These are phyloP conservation scores for Salicornia ramosissima DNA, from an alignment of 148 eudicot species.

Conservation along the genomic window DNA sequence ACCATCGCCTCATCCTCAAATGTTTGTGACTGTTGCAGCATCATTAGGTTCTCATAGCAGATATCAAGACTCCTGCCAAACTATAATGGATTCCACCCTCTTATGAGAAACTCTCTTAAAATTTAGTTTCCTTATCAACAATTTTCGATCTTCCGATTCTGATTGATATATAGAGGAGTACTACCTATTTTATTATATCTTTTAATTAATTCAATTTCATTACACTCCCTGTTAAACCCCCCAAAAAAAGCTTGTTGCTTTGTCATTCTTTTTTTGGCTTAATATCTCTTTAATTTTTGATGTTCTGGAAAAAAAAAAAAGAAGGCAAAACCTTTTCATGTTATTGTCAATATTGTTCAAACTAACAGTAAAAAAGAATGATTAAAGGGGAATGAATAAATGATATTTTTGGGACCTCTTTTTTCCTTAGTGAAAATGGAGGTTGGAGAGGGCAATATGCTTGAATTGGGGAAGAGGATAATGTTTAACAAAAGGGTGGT, in stretches of 20 bases:
- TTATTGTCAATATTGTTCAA: slow-evolving; percentile 16
- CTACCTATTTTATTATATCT: too few species aligned
- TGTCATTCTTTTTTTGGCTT: slow-evolving; percentile 3
- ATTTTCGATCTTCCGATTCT: not conserved
- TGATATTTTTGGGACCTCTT: too few species aligned
- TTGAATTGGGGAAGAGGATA: too few species aligned
- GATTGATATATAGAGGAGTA: too few species aligned
- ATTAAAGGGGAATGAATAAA: slow-evolving; percentile 2
- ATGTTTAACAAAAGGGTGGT: too few species aligned
- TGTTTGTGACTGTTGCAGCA: slow-evolving; percentile 90
- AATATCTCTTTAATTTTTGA: slow-evolving; percentile 2
- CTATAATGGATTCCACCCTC: slow-evolving; percentile 49
- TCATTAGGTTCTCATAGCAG: slow-evolving; percentile 99
- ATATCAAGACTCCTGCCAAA: slow-evolving; percentile 33
- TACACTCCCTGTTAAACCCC: too few species aligned
- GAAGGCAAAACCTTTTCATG: not conserved
- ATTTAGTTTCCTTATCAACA: not conserved
- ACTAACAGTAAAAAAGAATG: slow-evolving; percentile 20
- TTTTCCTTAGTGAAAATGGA: too few species aligned
- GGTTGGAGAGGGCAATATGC: too few species aligned
- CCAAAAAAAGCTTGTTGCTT: slow-evolving; percentile 24
- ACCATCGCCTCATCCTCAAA: slow-evolving; percentile 37
- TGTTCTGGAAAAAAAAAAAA: slow-evolving; percentile 1
- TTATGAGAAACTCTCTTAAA: slow-evolving; percentile 50
- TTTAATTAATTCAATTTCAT: slow-evolving; percentile 13